Conservation (phyloP, 2,329 filamentous ascomycete species). For the Cladosporium sp. region DNA sequence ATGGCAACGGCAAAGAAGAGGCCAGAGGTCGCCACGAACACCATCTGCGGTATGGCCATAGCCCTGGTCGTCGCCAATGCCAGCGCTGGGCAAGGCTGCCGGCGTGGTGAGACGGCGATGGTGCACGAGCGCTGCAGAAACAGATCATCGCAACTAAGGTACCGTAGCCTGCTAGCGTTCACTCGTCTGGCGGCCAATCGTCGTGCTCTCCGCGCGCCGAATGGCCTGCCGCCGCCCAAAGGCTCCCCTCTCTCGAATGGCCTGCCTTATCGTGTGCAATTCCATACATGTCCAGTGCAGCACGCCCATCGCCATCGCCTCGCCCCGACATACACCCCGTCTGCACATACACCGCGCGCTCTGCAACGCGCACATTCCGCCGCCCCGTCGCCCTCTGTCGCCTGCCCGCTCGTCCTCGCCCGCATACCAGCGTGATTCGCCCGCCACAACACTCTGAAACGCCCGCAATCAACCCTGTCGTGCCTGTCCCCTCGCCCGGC, state of each 20-base stretch:
- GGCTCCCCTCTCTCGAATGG: not conserved
- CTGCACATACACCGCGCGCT: not conserved
- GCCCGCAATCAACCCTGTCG: constrained; percentile 5
- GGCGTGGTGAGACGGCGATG: too few species aligned
- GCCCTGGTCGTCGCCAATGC: not conserved
- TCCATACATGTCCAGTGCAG: too few species aligned
- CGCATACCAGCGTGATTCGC: constrained; percentile 9
- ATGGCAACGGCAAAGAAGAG: not conserved
- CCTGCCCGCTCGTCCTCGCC: not conserved
- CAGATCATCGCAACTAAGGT: not conserved
- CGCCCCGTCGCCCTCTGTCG: not conserved
- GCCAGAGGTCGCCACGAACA: not conserved
- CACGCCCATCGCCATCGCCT: too few species aligned
- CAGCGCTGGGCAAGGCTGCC: too few species aligned
- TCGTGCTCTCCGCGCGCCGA: not conserved
- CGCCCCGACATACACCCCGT: too few species aligned
- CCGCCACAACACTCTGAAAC: constrained; percentile 11
- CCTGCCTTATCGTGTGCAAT: not conserved
- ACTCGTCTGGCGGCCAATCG: too few species aligned
- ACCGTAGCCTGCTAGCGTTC: not conserved
- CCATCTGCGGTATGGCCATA: not conserved
- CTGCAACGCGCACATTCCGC: not conserved
- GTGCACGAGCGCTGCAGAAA: not conserved
- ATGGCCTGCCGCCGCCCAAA: not conserved
- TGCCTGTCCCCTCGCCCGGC: constrained; percentile 11